Conservation (phyloP, 1,139 yeast species). For the Blastobotrys indianensis region DNA sequence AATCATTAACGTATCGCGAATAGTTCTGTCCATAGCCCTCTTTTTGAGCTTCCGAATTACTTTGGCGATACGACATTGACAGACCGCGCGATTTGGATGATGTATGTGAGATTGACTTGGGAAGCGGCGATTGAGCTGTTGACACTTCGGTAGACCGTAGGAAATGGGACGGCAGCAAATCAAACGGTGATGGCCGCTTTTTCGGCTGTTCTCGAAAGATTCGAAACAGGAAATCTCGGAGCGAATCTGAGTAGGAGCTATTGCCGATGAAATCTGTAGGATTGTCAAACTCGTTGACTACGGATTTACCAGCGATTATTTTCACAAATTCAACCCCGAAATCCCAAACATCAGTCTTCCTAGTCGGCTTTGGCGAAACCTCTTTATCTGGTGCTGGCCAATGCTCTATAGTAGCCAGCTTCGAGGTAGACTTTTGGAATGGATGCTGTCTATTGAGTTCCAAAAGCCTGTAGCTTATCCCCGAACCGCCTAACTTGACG, state of each 20-base stretch:
- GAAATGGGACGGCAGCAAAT: constrained; percentile 75
- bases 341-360: constrained; percentile 91
- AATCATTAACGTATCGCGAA: constrained; percentile 72
- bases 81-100: neutral
- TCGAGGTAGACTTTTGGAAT: constrained; percentile 32
- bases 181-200: constrained; percentile 76
- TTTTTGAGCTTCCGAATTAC: neutral
- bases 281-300: constrained; percentile 46
- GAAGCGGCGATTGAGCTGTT: neutral
- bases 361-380: constrained; percentile 42
- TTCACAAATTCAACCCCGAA: constrained; percentile 74
- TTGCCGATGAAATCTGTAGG: constrained; percentile 58
- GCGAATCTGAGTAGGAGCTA: constrained; percentile 46
- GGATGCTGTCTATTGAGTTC: constrained; percentile 44
- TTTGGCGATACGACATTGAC: neutral
- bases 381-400: constrained; percentile 82
- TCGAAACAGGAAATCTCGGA: constrained; percentile 59
- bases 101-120: constrained; percentile 1
- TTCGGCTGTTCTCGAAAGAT: constrained; percentile 64
- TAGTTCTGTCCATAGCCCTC: constrained; percentile 8
- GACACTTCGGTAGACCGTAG: constrained; percentile 52
- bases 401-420: constrained; percentile 21
- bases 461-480: constrained; percentile 63
- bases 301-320: constrained; percentile 59
- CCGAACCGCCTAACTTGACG: constrained; percentile 61